These are phyloP conservation scores for Basidiobolus meristosporus DNA, from an alignment of 371 early-diverging fungal genomes.

Conservation along the genomic window DNA sequence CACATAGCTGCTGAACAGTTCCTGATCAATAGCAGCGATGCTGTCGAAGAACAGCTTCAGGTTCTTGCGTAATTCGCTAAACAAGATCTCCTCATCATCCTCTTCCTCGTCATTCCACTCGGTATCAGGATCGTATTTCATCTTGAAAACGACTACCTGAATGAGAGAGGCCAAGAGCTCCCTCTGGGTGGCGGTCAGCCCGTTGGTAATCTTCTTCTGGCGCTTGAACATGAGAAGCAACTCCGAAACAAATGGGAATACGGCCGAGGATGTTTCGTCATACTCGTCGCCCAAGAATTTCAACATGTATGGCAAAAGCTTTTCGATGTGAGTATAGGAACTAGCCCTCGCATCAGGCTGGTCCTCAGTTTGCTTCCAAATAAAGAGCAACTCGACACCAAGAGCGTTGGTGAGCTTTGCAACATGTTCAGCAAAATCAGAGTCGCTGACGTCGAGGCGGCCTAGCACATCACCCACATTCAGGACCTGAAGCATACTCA, in stretches of 20 bases:
- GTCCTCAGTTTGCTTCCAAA: conserved; percentile 22
- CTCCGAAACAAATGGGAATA: conserved; percentile 53
- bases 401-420: conserved; percentile 64
- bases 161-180: conserved; percentile 48
- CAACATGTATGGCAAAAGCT: conserved; percentile 42
- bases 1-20: conserved; percentile 28
- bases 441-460: no score
- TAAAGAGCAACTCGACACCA: conserved; percentile 63
- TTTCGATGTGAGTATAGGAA: conserved; percentile 28
- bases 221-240: conserved; percentile 31
- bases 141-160: conserved; percentile 55
- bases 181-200: conserved; percentile 42
- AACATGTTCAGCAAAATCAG: conserved; percentile 61
- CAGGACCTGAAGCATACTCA: conserved; percentile 63
- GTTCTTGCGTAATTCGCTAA: conserved; percentile 53
- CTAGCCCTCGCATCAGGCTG: conserved; percentile 5
- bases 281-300: conserved; percentile 56
- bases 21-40: conserved; percentile 41
- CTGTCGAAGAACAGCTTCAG: conserved; percentile 51
- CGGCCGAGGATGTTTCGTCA: conserved; percentile 59
- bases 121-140: conserved; percentile 73
- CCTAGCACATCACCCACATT: conserved; percentile 46
- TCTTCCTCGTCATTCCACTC: conserved; percentile 59
- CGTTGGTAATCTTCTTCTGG: no score
- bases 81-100: conserved; percentile 56